Conservation (phyloP, 371 early-diverging fungal species). For the Polyrhizophydium stewartii region DNA sequence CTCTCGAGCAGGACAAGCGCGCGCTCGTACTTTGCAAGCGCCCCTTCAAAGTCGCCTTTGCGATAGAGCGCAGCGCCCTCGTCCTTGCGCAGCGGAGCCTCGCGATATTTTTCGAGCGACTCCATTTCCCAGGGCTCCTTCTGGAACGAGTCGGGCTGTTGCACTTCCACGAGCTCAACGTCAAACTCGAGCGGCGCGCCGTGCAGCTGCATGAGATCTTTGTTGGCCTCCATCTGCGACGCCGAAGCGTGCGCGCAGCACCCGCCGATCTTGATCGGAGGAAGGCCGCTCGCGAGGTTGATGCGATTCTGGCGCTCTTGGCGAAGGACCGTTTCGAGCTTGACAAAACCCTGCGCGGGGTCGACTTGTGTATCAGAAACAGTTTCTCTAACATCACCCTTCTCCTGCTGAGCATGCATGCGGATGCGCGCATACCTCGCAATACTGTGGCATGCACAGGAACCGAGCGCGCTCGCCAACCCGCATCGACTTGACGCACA, state of each 20-base stretch:
- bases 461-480: constrained; percentile 38
- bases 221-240: constrained; percentile 19
- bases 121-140: constrained; percentile 44
- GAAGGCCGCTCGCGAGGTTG: constrained; percentile 23
- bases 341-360: constrained; percentile 30
- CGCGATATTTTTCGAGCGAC: constrained; percentile 31
- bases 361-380: not conserved
- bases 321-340: constrained; percentile 36
- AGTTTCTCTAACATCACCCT: not conserved
- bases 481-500: constrained; percentile 37
- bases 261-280: constrained; percentile 13
- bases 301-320: constrained; percentile 36
- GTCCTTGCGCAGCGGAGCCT: constrained; percentile 28
- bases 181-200: constrained; percentile 40
- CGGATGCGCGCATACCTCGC: constrained; percentile 12
- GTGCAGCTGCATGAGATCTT: constrained; percentile 15
- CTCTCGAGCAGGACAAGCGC: constrained; percentile 38
- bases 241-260: constrained; percentile 32
- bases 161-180: constrained; percentile 33
- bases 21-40: constrained; percentile 30
- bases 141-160: constrained; percentile 26
- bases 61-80: constrained; percentile 27
- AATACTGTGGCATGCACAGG: constrained; percentile 38
- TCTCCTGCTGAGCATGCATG: not conserved
- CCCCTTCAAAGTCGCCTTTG: constrained; percentile 27